phyloP scores from a whole-genome alignment of 2,329 filamentous ascomycete species.

The Talaromyces sp. region DNA sequence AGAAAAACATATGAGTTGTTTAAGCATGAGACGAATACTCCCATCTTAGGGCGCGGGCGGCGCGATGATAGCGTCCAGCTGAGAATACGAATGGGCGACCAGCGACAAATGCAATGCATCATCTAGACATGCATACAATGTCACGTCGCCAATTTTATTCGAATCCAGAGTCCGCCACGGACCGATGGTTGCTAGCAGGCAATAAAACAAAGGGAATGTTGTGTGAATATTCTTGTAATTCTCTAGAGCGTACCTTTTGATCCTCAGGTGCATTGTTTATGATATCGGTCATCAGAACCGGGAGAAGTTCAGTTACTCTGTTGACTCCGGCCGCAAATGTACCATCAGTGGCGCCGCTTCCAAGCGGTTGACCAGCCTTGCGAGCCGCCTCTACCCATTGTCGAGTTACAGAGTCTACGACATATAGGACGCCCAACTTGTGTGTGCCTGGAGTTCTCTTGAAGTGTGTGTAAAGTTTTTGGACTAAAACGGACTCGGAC shows the following conservation, averaged over 20 bases:
- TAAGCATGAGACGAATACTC: conserved; percentile 15
- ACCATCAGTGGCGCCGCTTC: conserved; percentile 78
- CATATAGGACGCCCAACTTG: conserved; percentile 98
- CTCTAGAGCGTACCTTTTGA: conserved; percentile 82
- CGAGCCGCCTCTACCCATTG: conserved; percentile 98
- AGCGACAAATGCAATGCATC: conserved; percentile 19
- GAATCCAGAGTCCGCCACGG: conserved; percentile 10
- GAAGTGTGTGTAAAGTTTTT: conserved; percentile 96
- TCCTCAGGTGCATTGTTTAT: conserved; percentile 81
- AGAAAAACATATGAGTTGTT: conserved; percentile 2
- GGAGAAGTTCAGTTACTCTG: conserved; percentile 93
- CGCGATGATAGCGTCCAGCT: conserved; percentile 24
- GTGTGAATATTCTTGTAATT: conserved; percentile 24
- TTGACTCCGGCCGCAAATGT: conserved; percentile 93
- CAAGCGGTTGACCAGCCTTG: conserved; percentile 75
- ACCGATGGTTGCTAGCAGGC: conserved; percentile 11
- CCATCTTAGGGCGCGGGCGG: conserved; percentile 21
- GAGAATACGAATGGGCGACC: conserved; percentile 14
- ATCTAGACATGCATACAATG: conserved; percentile 21
- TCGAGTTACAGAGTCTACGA: conserved; percentile 99
- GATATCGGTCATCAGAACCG: conserved; percentile 92
- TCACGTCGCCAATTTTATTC: conserved; percentile 2
- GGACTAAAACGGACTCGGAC: conserved; percentile 92
- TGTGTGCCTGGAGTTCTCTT: conserved; percentile 91
- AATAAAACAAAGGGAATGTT: conserved; percentile 13